Conservation (phyloP, 2,329 filamentous ascomycete species). For the Beauveria varroae region DNA sequence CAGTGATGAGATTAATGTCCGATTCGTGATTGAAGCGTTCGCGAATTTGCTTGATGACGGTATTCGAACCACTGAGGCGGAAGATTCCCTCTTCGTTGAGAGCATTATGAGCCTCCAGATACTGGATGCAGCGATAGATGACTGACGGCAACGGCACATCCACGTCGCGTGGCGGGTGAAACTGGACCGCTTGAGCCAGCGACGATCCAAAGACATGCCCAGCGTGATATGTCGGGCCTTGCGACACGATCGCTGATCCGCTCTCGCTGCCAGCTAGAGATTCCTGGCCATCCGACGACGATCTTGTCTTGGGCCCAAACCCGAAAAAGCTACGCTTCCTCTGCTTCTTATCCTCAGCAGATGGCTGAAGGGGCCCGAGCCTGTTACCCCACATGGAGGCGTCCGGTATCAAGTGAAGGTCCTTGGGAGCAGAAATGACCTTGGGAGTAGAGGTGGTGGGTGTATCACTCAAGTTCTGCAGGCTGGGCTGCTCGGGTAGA, state of each 20-base stretch:
- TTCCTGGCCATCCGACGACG: slow-evolving; percentile 52
- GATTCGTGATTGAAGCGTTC: slow-evolving; percentile 92
- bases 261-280: slow-evolving; percentile 42
- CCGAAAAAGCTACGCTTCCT: slow-evolving; percentile 76
- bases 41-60: slow-evolving; percentile 82
- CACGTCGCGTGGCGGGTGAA: slow-evolving; percentile 64
- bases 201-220: slow-evolving; percentile 78
- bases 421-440: slow-evolving; percentile 76
- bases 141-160: slow-evolving; percentile 79
- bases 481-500: slow-evolving; percentile 25
- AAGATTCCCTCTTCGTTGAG: slow-evolving; percentile 90
- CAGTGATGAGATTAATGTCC: slow-evolving; percentile 77
- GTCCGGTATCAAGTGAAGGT: slow-evolving; percentile 78
- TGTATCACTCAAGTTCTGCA: slow-evolving; percentile 26
- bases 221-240: slow-evolving; percentile 42
- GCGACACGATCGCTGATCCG: slow-evolving; percentile 30
- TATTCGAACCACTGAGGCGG: slow-evolving; percentile 90
- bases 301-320: slow-evolving; percentile 53
- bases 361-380: slow-evolving; percentile 39
- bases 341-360: slow-evolving; percentile 66
- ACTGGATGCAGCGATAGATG: slow-evolving; percentile 92
- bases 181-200: slow-evolving; percentile 77
- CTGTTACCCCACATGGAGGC: slow-evolving; percentile 81
- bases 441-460: slow-evolving; percentile 28
- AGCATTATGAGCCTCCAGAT: slow-evolving; percentile 75